These are phyloP conservation scores for Rheum nobile DNA, from an alignment of 148 eudicot species.

Conservation along the genomic window DNA sequence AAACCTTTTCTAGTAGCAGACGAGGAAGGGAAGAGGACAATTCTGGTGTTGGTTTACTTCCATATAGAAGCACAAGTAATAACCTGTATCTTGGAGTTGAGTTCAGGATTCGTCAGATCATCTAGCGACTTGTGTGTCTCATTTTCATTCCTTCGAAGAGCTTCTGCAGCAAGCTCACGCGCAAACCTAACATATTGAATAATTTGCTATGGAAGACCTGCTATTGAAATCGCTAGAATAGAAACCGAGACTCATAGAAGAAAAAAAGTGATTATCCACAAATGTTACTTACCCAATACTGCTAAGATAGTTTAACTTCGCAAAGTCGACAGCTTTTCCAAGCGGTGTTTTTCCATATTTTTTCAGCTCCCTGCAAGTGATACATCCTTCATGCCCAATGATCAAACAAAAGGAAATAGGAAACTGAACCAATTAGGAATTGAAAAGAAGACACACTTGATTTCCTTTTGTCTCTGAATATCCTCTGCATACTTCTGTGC, in stretches of 20 bases:
- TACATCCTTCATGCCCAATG: neutral
- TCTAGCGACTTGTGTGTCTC: constrained; percentile 71
- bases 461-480: constrained; percentile 48
- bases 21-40: neutral
- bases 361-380: constrained; percentile 68
- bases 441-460: constrained; percentile 30
- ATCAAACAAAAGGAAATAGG: constrained; percentile 6
- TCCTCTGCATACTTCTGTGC: constrained; percentile 46
- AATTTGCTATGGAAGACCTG: constrained; percentile 2
- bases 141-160: constrained; percentile 84
- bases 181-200: constrained; percentile 40
- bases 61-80: neutral
- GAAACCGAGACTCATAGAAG: neutral
- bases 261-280: neutral
- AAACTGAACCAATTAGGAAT: neutral
- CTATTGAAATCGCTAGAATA: neutral
- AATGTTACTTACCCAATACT: constrained; percentile 43
- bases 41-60: neutral
- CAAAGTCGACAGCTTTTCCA: constrained; percentile 70
- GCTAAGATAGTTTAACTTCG: constrained; percentile 39
- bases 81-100: constrained; percentile 66
- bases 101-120: constrained; percentile 74
- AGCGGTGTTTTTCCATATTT: constrained; percentile 65
- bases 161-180: constrained; percentile 82
- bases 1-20: neutral